Conservation (phyloP, 345 rosid species). For the Ceriops zippeliana region DNA sequence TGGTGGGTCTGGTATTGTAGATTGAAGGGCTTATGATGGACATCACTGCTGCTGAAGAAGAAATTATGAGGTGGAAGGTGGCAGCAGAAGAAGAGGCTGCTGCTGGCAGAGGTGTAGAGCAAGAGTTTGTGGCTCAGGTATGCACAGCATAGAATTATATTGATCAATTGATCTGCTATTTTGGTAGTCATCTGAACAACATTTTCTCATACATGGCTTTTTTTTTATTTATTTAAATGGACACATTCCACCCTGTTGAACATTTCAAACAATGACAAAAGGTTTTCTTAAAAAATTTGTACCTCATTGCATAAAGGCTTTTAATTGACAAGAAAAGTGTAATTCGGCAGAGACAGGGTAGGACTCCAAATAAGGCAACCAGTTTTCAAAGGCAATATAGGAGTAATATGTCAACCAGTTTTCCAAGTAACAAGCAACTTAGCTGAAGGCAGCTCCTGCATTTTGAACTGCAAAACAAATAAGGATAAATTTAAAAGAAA, state of each 20-base stretch:
- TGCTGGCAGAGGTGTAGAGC: constrained; percentile 94
- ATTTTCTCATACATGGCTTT: neutral
- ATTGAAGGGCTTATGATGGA: constrained; percentile 97
- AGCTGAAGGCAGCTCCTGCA: neutral
- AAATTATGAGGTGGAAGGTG: constrained; percentile 94
- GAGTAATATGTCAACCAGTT: neutral
- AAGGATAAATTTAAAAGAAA: neutral
- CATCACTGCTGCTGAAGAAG: constrained; percentile 97
- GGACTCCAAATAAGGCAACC: neutral
- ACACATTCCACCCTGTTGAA: neutral
- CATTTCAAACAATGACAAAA: neutral
- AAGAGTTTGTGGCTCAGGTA: constrained; percentile 72
- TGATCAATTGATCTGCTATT: neutral
- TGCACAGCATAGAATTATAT: constrained; percentile 7
- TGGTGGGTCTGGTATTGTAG: constrained; percentile 34
- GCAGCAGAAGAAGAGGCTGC: constrained; percentile 99
- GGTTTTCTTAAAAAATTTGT: too few species aligned
- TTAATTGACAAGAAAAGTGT: neutral
- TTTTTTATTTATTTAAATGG: neutral
- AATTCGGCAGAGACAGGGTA: neutral
- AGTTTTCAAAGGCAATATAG: neutral
- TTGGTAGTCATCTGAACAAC: neutral
- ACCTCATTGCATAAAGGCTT: neutral
- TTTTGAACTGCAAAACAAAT: neutral
- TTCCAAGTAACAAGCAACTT: neutral